Conservation (phyloP, 116 monocot genomes). For the Dioscorea cayenensis region DNA sequence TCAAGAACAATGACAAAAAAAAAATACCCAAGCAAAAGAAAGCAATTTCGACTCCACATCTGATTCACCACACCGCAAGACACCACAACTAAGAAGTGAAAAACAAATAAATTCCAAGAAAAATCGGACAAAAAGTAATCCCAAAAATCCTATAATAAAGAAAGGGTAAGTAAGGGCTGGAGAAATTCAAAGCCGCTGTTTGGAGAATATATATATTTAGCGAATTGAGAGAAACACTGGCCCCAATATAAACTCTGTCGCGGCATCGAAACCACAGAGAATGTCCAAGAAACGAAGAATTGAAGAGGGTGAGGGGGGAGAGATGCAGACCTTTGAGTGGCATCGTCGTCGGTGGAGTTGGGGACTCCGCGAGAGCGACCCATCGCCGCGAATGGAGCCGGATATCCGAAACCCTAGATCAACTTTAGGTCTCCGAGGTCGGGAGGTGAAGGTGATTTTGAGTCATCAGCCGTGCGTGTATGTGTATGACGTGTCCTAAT, state of each 20-base stretch:
- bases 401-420: not conserved
- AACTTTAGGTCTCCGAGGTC: not conserved
- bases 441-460: not conserved
- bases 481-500: no score
- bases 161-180: not conserved
- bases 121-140: no score
- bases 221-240: not conserved
- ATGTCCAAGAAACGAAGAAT: not conserved
- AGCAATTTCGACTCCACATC: no score
- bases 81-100: no score
- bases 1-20: no score
- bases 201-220: no score
- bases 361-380: conserved; percentile 32
- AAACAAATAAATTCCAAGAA: no score
- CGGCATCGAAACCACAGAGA: not conserved
- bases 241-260: not conserved
- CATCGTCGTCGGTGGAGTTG: conserved; percentile 30
- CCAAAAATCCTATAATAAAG: not conserved
- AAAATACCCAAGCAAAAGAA: no score
- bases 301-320: not conserved
- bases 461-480: no score
- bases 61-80: no score
- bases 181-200: not conserved
- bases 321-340: conserved; percentile 21
- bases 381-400: conserved; percentile 5